Percentiles rank a stretch among this genome's conserved stretches.
These are phyloP conservation scores for Asterochloris sp. DNA, from an alignment of 139 green algal genomes.

Conservation along the genomic window DNA sequence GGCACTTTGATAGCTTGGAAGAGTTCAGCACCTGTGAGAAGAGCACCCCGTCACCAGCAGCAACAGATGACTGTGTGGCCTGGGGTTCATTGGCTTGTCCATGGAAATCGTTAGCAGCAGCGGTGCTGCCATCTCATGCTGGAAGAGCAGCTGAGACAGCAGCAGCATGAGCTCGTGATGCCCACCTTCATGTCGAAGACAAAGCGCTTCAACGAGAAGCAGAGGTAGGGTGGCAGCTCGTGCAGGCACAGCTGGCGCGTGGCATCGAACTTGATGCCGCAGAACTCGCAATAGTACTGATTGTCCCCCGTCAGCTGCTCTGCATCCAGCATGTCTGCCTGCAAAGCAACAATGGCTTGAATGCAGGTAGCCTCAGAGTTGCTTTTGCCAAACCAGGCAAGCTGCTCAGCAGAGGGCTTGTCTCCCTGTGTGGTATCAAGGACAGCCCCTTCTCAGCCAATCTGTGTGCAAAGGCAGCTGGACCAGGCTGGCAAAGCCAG, in stretches of 20 bases:
- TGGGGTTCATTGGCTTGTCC: no score
- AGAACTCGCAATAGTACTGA: conserved; percentile 78
- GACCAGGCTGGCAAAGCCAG: no score
- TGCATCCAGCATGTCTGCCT: conserved; percentile 45
- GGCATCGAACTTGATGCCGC: conserved; percentile 67
- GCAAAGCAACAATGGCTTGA: not conserved
- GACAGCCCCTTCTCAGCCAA: no score
- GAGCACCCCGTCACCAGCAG: no score
- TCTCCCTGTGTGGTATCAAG: no score
- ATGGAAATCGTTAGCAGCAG: no score
- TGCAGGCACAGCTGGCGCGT: conserved; percentile 60
- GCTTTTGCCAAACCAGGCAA: no score
- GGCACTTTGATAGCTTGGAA: no score
- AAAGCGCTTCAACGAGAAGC: conserved; percentile 87
- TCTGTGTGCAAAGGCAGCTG: no score
- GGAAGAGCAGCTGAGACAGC: not conserved
- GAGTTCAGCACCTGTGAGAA: no score
- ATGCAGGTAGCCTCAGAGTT: not conserved
- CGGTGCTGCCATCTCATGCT: not conserved
- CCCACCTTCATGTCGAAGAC: conserved; percentile 80
- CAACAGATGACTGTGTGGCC: no score
- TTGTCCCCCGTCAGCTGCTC: conserved; percentile 83
- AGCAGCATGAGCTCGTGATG: not conserved
- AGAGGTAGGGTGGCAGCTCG: conserved; percentile 74
- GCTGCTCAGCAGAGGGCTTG: no score